These are phyloP conservation scores for Arthrinium puccinioides DNA, from an alignment of 2,329 filamentous ascomycete species.

Conservation along the genomic window DNA sequence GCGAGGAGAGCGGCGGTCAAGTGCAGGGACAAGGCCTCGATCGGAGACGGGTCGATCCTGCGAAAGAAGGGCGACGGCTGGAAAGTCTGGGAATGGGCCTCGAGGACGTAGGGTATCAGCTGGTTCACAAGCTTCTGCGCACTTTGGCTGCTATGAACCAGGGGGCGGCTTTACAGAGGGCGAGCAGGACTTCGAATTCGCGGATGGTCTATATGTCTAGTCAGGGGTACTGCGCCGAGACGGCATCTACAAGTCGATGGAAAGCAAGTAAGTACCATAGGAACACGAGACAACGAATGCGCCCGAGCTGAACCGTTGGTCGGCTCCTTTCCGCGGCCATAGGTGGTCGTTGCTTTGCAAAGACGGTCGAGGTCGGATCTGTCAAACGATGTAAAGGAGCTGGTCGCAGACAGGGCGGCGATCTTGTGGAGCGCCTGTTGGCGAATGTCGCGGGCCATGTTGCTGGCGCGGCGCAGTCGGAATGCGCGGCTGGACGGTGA, in stretches of 20 bases:
- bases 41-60: slow-evolving; percentile 78
- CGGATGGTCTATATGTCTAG: slow-evolving; percentile 59
- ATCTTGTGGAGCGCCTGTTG: slow-evolving; percentile 59
- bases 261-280: slow-evolving; percentile 44
- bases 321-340: slow-evolving; percentile 33
- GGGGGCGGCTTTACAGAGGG: slow-evolving; percentile 86
- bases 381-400: slow-evolving; percentile 46
- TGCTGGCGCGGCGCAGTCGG: too few species aligned
- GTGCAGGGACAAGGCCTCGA: slow-evolving; percentile 73
- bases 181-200: slow-evolving; percentile 86
- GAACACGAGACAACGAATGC: slow-evolving; percentile 42
- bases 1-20: slow-evolving; percentile 76
- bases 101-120: slow-evolving; percentile 75
- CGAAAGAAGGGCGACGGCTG: slow-evolving; percentile 75
- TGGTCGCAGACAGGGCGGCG: slow-evolving; percentile 52
- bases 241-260: too few species aligned
- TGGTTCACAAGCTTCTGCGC: slow-evolving; percentile 75
- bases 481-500: too few species aligned
- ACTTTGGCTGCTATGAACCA: slow-evolving; percentile 61
- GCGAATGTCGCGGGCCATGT: slow-evolving; percentile 50
- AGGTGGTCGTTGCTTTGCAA: slow-evolving; percentile 48
- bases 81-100: slow-evolving; percentile 75
- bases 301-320: slow-evolving; percentile 41
- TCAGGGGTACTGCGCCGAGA: too few species aligned
- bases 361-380: slow-evolving; percentile 57